A percentile compares a stretch with the other conserved stretches of the same genome.
Conservation (phyloP, 345 rosid genomes). For the thale cress (Arabidopsis thaliana) region DNA sequence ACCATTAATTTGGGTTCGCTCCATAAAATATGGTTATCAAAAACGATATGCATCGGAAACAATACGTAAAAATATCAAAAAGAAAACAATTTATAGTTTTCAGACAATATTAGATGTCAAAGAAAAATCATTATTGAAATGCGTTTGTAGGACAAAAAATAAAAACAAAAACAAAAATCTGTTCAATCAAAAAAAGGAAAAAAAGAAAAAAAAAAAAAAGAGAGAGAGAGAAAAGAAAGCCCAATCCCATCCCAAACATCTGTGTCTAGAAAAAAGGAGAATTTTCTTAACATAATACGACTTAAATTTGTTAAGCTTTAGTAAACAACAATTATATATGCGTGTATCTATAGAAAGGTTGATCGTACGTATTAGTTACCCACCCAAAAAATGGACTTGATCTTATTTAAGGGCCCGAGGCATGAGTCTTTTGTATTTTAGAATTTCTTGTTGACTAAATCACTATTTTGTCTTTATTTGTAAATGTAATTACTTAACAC, state of each 20-base stretch:
- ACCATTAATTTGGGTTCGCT: not conserved
- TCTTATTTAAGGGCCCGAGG: conserved; percentile 48
- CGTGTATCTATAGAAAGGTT: not conserved
- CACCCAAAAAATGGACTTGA: not conserved
- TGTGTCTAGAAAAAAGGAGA: not conserved
- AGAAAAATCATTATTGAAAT: not conserved
- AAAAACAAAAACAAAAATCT: not conserved
- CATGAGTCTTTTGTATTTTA: conserved; percentile 42
- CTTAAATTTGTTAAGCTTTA: not conserved
- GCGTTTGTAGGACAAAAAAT: not conserved
- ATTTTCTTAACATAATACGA: not conserved
- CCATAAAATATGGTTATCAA: not conserved
- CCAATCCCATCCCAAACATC: not conserved
- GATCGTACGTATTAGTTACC: conserved; percentile 26
- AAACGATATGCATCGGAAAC: not conserved
- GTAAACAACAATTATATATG: not conserved
- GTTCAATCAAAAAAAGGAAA: too few relatives aligned
- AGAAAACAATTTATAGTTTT: not conserved
- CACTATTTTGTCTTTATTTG: conserved; percentile 42
- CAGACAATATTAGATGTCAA: not conserved
- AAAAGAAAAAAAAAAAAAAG: not conserved
- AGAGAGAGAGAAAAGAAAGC: not conserved
- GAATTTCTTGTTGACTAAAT: conserved; percentile 43
- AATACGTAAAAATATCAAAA: not conserved
- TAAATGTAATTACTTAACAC: conserved; percentile 24